A percentile compares a stretch with the other conserved stretches of the same genome.
phyloP scores from a whole-genome alignment of 805 yeast genomes.

The Starmerella powellii region DNA sequence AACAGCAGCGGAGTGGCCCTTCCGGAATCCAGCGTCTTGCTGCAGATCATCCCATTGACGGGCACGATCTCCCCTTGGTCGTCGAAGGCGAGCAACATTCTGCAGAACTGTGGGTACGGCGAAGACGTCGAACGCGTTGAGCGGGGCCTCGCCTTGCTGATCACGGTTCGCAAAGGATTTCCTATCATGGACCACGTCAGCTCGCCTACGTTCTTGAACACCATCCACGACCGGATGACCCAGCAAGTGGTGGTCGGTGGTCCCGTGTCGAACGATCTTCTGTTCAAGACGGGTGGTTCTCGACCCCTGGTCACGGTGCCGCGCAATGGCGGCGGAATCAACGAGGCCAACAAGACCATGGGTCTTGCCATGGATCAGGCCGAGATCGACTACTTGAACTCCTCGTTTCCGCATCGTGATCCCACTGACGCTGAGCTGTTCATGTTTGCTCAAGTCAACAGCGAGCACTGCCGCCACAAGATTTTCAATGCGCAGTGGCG shows the following conservation, averaged over 20 bases:
- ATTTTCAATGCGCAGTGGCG: slow-evolving; percentile 98
- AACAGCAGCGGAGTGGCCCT: slow-evolving; percentile 17
- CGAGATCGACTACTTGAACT: slow-evolving; percentile 76
- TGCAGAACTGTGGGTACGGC: slow-evolving; percentile 73
- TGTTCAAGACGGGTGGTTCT: slow-evolving; percentile 69
- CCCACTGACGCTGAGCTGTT: slow-evolving; percentile 97
- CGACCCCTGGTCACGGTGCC: slow-evolving; percentile 57
- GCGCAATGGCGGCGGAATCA: slow-evolving; percentile 44
- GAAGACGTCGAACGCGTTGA: slow-evolving; percentile 70
- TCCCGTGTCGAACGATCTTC: slow-evolving; percentile 34
- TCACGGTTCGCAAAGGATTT: slow-evolving; percentile 61
- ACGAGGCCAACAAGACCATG: slow-evolving; percentile 64
- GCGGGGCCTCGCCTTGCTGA: slow-evolving; percentile 69
- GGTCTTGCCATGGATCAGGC: slow-evolving; percentile 93
- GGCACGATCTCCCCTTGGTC: slow-evolving; percentile 99
- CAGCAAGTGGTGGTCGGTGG: slow-evolving; percentile 44
- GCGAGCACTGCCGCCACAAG: slow-evolving; percentile 98
- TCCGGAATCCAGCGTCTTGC: slow-evolving; percentile 37
- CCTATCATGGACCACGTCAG: slow-evolving; percentile 46
- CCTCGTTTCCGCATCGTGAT: slow-evolving; percentile 76
- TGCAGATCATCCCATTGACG: slow-evolving; percentile 76
- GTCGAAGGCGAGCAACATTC: slow-evolving; percentile 92
- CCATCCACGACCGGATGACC: slow-evolving; percentile 90
- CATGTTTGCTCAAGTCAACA: slow-evolving; percentile 98
- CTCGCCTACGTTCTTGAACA: slow-evolving; percentile 48